Evolutionary conservation across 331 rosid species (phyloP).

Genomic region (Quercus phellos): DNA sequence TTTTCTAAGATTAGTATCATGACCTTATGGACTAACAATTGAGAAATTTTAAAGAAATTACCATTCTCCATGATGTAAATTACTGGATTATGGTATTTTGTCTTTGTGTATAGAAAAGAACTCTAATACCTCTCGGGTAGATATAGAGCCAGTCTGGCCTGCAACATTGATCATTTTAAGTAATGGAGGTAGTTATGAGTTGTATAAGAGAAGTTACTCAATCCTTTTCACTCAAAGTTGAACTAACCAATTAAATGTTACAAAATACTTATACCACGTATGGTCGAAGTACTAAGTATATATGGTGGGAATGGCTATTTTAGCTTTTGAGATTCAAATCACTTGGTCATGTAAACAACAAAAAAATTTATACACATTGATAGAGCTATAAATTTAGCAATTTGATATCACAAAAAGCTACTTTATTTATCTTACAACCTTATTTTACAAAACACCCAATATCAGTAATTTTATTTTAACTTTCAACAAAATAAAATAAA

Average conservation of each 20-base stretch:
- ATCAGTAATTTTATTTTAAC: too few relatives aligned
- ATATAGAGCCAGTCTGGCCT: conserved; percentile 52
- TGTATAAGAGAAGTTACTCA: not conserved
- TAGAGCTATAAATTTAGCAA: too few relatives aligned
- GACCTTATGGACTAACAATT: not conserved
- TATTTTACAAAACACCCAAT: fast-evolving
- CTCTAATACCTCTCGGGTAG: conserved; percentile 53
- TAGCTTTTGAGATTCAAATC: too few relatives aligned
- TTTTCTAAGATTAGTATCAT: not conserved
- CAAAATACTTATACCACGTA: too few relatives aligned
- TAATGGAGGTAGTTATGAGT: not conserved
- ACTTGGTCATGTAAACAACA: too few relatives aligned
- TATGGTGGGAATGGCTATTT: too few relatives aligned
- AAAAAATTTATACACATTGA: too few relatives aligned
- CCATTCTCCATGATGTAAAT: conserved; percentile 70
- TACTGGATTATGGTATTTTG: conserved; percentile 44
- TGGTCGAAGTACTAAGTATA: too few relatives aligned
- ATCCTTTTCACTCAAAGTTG: not conserved
- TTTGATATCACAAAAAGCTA: too few relatives aligned
- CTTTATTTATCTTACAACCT: too few relatives aligned
- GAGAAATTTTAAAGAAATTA: not conserved
- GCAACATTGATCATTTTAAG: not conserved
- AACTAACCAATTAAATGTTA: too few relatives aligned
- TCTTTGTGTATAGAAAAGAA: conserved; percentile 37
- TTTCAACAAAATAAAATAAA: too few relatives aligned